These are phyloP conservation scores for Cladosporium sp. DNA, from an alignment of 2,329 filamentous ascomycete species.

Conservation along the genomic window DNA sequence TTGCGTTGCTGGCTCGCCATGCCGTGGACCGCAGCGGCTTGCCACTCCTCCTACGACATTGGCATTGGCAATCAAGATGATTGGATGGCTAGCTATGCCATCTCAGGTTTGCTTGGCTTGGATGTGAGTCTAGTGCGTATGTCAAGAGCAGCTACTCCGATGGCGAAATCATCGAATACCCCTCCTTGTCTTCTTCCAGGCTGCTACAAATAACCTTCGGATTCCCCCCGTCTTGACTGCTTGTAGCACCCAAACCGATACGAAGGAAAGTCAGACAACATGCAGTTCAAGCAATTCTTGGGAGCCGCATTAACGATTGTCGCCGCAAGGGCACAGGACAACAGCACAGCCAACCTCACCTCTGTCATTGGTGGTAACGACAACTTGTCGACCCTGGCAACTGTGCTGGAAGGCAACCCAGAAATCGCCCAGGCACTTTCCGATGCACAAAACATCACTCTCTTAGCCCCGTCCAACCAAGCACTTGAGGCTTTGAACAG, in stretches of 20 bases:
- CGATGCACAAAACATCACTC: constrained; percentile 48
- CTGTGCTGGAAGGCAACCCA: constrained; percentile 35
- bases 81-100: not conserved
- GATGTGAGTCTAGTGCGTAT: constrained; percentile 8
- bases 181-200: not conserved
- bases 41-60: constrained; percentile 1
- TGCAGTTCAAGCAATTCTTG: constrained; percentile 38
- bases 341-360: constrained; percentile 23
- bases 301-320: constrained; percentile 33
- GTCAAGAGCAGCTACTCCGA: constrained; percentile 5
- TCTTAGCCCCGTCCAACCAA: constrained; percentile 54
- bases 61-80: not conserved
- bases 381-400: constrained; percentile 31
- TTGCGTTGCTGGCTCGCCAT: not conserved
- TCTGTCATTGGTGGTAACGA: constrained; percentile 29
- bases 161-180: constrained; percentile 6
- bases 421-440: constrained; percentile 35
- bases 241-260: not conserved
- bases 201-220: not conserved
- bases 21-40: constrained; percentile 2
- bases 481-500: constrained; percentile 38
- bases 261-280: constrained; percentile 16
- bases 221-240: not conserved
- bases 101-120: constrained; percentile 8
- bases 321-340: constrained; percentile 29